A percentile compares a stretch with the other conserved stretches of the same genome.
Conservation (phyloP, 768 basidiomycete species). For the Boletus sp. region DNA sequence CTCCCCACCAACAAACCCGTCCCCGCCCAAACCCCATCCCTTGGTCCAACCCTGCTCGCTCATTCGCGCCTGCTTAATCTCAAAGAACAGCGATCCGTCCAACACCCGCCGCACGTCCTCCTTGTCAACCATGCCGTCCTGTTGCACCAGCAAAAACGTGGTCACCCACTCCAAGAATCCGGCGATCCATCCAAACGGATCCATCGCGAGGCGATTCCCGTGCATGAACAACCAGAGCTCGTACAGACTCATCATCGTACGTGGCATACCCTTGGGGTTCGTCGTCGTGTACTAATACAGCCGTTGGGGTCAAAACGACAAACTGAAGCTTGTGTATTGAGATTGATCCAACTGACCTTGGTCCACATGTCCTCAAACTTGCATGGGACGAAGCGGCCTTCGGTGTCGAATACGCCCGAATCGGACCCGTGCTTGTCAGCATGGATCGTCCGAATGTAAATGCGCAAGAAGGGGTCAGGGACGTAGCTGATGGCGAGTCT, state of each 20-base stretch:
- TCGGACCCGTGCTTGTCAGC: slow-evolving; percentile 43
- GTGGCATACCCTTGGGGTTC: slow-evolving; percentile 7
- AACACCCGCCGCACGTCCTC: slow-evolving; percentile 41
- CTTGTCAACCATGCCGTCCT: slow-evolving; percentile 37
- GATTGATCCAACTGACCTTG: slow-evolving; percentile 27
- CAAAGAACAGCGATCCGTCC: slow-evolving; percentile 39
- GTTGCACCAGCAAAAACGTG: slow-evolving; percentile 39
- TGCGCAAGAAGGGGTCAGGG: slow-evolving; percentile 42
- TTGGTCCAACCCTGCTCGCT: slow-evolving; percentile 26
- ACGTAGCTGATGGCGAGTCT: slow-evolving; percentile 25
- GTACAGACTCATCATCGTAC: slow-evolving; percentile 26
- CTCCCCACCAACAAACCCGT: slow-evolving; percentile 31
- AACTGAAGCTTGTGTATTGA: too few relatives aligned
- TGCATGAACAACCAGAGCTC: slow-evolving; percentile 31
- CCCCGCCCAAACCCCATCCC: slow-evolving; percentile 30
- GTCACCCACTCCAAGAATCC: slow-evolving; percentile 38
- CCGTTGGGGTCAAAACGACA: neutral
- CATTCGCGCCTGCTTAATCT: slow-evolving; percentile 26
- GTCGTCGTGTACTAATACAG: slow-evolving; percentile 14
- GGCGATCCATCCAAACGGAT: slow-evolving; percentile 36
- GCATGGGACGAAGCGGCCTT: slow-evolving; percentile 40
- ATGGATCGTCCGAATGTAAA: slow-evolving; percentile 35
- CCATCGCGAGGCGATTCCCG: slow-evolving; percentile 34
- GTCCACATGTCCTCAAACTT: slow-evolving; percentile 44
- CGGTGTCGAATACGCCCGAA: slow-evolving; percentile 39